Evolutionary conservation across 1,139 yeast genomes (phyloP).

Genomic region (Taphrina confusa): DNA sequence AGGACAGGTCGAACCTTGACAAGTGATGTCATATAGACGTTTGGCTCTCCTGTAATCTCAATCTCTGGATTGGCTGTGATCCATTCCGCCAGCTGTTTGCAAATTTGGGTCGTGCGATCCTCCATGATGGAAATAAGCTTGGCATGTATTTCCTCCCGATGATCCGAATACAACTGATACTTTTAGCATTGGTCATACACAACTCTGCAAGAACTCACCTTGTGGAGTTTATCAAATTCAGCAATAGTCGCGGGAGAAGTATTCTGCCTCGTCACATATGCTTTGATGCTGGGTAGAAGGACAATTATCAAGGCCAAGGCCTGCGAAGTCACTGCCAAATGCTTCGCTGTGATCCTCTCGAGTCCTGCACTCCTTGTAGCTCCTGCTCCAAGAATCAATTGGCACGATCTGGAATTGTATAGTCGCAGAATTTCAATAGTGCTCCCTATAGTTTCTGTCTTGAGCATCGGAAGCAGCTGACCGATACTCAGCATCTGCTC

Average conservation of each 20-base stretch:
- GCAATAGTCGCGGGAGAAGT: conserved; percentile 43
- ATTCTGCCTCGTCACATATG: conserved; percentile 41
- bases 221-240: conserved; percentile 49
- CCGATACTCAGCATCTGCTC: conserved; percentile 52
- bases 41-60: conserved; percentile 48
- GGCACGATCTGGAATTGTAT: conserved; percentile 59
- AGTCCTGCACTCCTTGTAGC: conserved; percentile 76
- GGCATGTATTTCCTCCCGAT: conserved; percentile 64
- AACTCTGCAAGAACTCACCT: too few species aligned
- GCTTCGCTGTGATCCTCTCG: conserved; percentile 73
- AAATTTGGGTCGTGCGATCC: conserved; percentile 53
- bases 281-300: conserved; percentile 48
- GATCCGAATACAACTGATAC: conserved; percentile 53
- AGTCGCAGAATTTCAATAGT: conserved; percentile 57
- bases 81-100: conserved; percentile 17
- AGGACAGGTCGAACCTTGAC: conserved; percentile 59
- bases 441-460: conserved; percentile 47
- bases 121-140: conserved; percentile 70
- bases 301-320: conserved; percentile 52
- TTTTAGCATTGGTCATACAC: too few species aligned
- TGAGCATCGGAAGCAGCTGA: conserved; percentile 49
- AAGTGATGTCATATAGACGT: conserved; percentile 65
- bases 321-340: conserved; percentile 69
- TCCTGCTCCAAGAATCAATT: conserved; percentile 72
- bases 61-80: conserved; percentile 43